Evolutionary conservation across 495 filamentous ascomycete genomes (phyloP), one percentile per base, ranked within the genome.

Genomic region (Aspergillus campestris): DNA sequence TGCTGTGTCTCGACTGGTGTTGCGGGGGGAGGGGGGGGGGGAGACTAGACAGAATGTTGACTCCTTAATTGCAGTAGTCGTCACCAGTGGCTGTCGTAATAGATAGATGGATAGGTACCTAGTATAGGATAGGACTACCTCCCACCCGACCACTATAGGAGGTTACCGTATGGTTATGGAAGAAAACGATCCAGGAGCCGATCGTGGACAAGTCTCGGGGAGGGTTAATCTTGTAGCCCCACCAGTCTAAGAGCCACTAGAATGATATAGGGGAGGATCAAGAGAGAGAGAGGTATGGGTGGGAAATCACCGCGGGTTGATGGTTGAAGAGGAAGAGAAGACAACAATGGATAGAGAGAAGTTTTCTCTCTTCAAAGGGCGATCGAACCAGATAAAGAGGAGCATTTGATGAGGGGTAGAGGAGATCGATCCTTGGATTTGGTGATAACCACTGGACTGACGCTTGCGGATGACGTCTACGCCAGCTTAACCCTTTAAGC

Each of bases 401-500:
- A 42, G 31, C 6, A 31, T 27, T n/a, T 32, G 49, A 28, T 34
- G 45, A 39, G 45, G 36, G 40, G 6, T 36, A 52, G 31, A 27
- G 27, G 10, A 15, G 24, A 33, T 9, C 33, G 24, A n/a, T 12
- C 12, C 27, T 34, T 13, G 8, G 29, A 29, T 32, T 9, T 38
- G 14, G 36, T 13, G 29, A 36, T 38, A 31, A 34, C 13, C 15
- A 30, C 29, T 27, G 42, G 31, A 35, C n/a, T 31, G 40, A 47
- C 52, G 44, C 40, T 49, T 52, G 40, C 45, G 51, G 55, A 61
- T 61, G 58, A 61, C 58, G 58, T 61, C 58, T 52, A 53, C 51
- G 29, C 45, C 47, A 40, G 51, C 7, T 38, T 30, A 40, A 35
- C 28, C 38, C 14, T 36, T 14, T 10, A 24, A 18, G 42, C 43